These are phyloP conservation scores for Cutaneotrichosporon sp. DNA, from an alignment of 1,284 basidiomycete species.

Conservation along the genomic window DNA sequence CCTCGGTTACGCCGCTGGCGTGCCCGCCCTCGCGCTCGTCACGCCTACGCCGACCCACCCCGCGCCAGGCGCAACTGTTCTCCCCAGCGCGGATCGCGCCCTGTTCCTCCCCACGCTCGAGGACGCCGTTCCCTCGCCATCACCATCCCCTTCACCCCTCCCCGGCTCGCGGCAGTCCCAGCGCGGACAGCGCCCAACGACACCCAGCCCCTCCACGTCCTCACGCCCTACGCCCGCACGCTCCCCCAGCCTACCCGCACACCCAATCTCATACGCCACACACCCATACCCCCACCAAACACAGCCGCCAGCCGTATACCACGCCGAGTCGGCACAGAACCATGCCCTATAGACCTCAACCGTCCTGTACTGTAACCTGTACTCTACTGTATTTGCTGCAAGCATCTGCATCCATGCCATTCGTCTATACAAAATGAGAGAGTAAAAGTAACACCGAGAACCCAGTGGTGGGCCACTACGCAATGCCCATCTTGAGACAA, in stretches of 20 bases:
- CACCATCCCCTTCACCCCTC: not conserved
- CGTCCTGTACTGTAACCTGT: constrained; percentile 1
- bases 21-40: not conserved
- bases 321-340: not conserved
- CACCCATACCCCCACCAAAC: too few species aligned
- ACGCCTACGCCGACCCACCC: not conserved
- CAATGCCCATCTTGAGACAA: constrained; percentile 70
- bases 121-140: not conserved
- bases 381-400: constrained; percentile 4
- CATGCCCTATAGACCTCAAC: not conserved
- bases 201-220: too few species aligned
- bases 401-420: constrained; percentile 4
- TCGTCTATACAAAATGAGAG: constrained; percentile 6
- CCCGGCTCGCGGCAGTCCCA: not conserved
- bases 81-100: too few species aligned
- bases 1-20: not conserved
- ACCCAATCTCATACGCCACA: not conserved
- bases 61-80: not conserved
- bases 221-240: not conserved
- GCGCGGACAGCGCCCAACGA: too few species aligned
- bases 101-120: too few species aligned
- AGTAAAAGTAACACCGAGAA: not conserved
- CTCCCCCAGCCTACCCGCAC: constrained; percentile 1
- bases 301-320: not conserved
- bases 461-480: not conserved